These are phyloP conservation scores for Globisporangium viniferum DNA, from an alignment of 352 stramenopile species.

Conservation along the genomic window DNA sequence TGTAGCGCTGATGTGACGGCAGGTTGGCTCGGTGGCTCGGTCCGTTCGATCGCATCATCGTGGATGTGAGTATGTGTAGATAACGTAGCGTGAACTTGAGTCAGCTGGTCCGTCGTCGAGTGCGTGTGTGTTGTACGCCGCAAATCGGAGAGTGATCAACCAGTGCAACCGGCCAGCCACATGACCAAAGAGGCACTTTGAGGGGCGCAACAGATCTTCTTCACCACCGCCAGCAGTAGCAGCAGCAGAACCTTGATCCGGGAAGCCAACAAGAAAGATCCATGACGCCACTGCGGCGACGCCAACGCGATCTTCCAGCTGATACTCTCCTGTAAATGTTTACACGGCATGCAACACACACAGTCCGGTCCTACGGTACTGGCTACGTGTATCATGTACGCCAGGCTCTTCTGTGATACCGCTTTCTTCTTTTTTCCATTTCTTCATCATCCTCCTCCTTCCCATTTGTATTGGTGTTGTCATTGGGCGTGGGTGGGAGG, in stretches of 20 bases:
- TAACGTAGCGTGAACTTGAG: background rate
- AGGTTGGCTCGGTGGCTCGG: background rate
- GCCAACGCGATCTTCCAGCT: background rate
- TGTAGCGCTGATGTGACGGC: slow-evolving; percentile 5
- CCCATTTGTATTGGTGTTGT: background rate
- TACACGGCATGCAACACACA: background rate
- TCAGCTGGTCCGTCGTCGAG: background rate
- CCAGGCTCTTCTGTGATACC: background rate
- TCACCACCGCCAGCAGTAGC: background rate
- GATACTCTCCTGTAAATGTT: too few relatives aligned
- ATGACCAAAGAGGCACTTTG: background rate
- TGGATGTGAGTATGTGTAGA: background rate
- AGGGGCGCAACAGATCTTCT: background rate
- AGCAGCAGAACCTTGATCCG: background rate
- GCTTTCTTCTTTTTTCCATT: background rate
- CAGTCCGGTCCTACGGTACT: background rate
- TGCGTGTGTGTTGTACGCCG: background rate
- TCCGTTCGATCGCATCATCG: background rate
- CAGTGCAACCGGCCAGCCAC: background rate
- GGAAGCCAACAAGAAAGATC: background rate
- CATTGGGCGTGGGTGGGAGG: background rate
- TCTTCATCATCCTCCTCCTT: background rate
- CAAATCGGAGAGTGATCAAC: background rate
- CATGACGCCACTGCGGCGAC: background rate
- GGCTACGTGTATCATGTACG: background rate